Conservation (phyloP, 1,139 yeast species). For the Magnusiomyces suaveolens region DNA sequence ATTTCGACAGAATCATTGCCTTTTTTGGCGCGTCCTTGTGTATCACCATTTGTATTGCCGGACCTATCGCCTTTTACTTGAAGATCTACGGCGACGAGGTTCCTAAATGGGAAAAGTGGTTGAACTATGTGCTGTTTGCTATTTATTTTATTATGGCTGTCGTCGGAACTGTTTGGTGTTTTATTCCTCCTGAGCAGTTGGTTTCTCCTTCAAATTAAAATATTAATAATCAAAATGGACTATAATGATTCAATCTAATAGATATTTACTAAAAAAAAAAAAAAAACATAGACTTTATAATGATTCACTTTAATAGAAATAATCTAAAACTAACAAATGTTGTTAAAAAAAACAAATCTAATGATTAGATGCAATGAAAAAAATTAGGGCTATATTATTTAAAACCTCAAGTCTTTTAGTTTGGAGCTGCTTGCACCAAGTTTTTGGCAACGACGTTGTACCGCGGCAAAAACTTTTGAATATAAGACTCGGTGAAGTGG, state of each 20-base stretch:
- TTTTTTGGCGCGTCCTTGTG: conserved; percentile 77
- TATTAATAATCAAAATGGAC: too few relatives aligned
- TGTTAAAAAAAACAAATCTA: not conserved
- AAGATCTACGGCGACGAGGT: conserved; percentile 45
- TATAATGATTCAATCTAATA: too few relatives aligned
- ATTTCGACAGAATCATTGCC: conserved; percentile 76
- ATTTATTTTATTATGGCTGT: conserved; percentile 25
- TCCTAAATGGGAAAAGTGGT: conserved; percentile 31
- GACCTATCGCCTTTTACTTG: conserved; percentile 69
- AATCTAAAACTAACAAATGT: not conserved
- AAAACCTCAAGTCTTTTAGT: not conserved
- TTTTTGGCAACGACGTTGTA: conserved; percentile 12
- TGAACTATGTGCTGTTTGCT: conserved; percentile 41
- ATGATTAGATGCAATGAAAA: too few relatives aligned
- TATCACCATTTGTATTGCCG: conserved; percentile 65
- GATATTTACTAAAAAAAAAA: too few relatives aligned
- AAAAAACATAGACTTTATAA: not conserved
- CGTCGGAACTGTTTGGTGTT: conserved; percentile 28
- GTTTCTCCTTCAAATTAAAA: too few relatives aligned
- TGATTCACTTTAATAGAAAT: too few relatives aligned
- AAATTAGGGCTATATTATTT: too few relatives aligned
- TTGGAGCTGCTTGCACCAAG: not conserved
- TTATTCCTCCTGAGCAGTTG: conserved; percentile 8
- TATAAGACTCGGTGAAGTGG: conserved; percentile 29
- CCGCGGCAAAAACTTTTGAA: conserved; percentile 23